Base-by-base conservation (phyloP, 345 rosid species). In the Salix dunnii region DNA sequence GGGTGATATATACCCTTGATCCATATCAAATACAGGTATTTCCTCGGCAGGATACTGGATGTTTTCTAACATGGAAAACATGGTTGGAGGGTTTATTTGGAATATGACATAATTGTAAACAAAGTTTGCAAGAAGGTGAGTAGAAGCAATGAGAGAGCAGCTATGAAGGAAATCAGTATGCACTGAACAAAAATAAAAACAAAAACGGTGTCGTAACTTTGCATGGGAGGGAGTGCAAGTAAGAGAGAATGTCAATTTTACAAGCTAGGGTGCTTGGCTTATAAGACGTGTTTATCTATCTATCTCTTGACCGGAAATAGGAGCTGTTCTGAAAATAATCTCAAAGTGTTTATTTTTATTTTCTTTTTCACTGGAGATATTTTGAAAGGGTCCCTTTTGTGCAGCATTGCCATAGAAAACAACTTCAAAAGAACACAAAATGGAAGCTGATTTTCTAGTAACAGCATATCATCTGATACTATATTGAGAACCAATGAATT, bases 391-490 rank as follows among this genome's bases (percentile, higher is more conserved):
- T 6, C 21, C 3, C 14, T 28, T 31, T 48, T 17, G 25, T 12
- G 7, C 8, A 18, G 42, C 7, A 1, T 25, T 20, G 49, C 63
- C 76, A 74, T 23, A 18, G 65, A 3, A 30, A 27, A 68, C 63
- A 77, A 48, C 21, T 60, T 0, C 17, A 4, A 6, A 13, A 82
- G 76, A 61, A 82, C 71, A 25, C 74, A 70, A 35, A 78, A 82
- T 3, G 82, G 84, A 53, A 77, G 75, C 36, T 81, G 81, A 25
- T 72, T 72, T 12, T 55, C 74, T 6, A 72, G 49, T 5, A 72
- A 23, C 16, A 74, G 14, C 31, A 70, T 4, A 66, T 81, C 84
- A 4, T 55, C 27, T 6, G 1, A 3, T 7, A 74, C 0, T 17
- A 30, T 25, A 2, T 2, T 1, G 23, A 16, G 23, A 5, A 75